These are phyloP conservation scores for Saccharomycopsis babjevae DNA, from an alignment of 805 yeast species.

Conservation along the genomic window DNA sequence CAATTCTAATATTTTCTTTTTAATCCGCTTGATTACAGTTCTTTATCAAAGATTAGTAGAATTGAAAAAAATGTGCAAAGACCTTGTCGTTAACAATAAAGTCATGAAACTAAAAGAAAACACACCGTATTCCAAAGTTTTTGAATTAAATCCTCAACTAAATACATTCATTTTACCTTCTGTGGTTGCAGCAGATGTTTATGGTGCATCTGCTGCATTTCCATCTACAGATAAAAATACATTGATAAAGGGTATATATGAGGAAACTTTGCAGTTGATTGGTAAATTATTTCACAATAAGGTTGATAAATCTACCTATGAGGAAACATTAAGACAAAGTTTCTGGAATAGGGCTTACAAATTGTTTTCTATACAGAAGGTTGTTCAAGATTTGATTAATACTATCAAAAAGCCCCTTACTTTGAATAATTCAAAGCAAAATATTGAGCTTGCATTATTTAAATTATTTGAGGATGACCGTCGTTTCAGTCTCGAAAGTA, in stretches of 20 bases:
- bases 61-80: conserved; percentile 58
- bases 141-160: conserved; percentile 38
- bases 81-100: conserved; percentile 50
- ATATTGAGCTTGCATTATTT: conserved; percentile 68
- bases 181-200: neutral
- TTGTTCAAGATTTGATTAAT: conserved; percentile 60
- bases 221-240: neutral
- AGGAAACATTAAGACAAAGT: conserved; percentile 90
- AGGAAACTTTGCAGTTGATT: conserved; percentile 66
- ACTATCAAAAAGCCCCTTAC: neutral
- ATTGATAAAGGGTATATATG: conserved; percentile 31
- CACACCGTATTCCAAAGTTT: conserved; percentile 71
- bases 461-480: conserved; percentile 77
- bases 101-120: conserved; percentile 52
- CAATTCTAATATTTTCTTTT: conserved; percentile 80
- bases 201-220: neutral
- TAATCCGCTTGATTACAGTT: conserved; percentile 76
- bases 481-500: conserved; percentile 31
- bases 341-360: conserved; percentile 89
- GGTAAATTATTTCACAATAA: conserved; percentile 79
- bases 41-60: conserved; percentile 73
- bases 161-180: conserved; percentile 7
- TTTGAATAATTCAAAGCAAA: conserved; percentile 36
- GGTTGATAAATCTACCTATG: conserved; percentile 88
- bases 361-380: conserved; percentile 87